Evolutionary conservation across 2,329 filamentous ascomycete species (phyloP).

Genomic region (Venturia pyrina): DNA sequence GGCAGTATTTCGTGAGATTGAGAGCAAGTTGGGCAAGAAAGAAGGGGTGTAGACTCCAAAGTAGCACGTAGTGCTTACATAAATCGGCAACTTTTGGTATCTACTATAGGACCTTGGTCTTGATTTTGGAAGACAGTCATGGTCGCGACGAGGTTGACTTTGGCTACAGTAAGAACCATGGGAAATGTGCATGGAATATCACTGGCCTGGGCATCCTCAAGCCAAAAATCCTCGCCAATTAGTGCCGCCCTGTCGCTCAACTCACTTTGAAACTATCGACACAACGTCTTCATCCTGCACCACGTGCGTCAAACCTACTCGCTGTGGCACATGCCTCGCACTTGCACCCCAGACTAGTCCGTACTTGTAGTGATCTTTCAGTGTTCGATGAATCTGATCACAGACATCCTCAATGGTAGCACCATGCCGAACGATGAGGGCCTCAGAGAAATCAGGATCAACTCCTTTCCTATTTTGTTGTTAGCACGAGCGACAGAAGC

Average conservation of each 20-base stretch:
- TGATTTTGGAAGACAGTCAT: neutral
- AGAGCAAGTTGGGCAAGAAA: slow-evolving; percentile 11
- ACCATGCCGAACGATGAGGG: slow-evolving; percentile 80
- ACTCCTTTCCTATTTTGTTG: slow-evolving; percentile 53
- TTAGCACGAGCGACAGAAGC: slow-evolving; percentile 13
- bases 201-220: neutral
- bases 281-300: slow-evolving; percentile 64
- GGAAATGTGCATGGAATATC: neutral
- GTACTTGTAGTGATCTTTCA: slow-evolving; percentile 99
- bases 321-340: slow-evolving; percentile 86
- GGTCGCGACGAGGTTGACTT: neutral
- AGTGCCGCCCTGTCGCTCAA: neutral
- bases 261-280: slow-evolving; percentile 47
- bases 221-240: neutral
- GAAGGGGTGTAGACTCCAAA: neutral
- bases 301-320: slow-evolving; percentile 74
- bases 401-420: slow-evolving; percentile 95
- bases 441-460: slow-evolving; percentile 83
- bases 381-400: slow-evolving; percentile 81
- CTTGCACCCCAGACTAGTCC: slow-evolving; percentile 96
- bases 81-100: neutral
- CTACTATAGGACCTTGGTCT: neutral
- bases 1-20: slow-evolving; percentile 31
- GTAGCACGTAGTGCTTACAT: neutral
- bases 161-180: neutral